These are phyloP conservation scores for Blumeriella jaapii DNA, from an alignment of 2,329 filamentous ascomycete genomes.

Conservation along the genomic window DNA sequence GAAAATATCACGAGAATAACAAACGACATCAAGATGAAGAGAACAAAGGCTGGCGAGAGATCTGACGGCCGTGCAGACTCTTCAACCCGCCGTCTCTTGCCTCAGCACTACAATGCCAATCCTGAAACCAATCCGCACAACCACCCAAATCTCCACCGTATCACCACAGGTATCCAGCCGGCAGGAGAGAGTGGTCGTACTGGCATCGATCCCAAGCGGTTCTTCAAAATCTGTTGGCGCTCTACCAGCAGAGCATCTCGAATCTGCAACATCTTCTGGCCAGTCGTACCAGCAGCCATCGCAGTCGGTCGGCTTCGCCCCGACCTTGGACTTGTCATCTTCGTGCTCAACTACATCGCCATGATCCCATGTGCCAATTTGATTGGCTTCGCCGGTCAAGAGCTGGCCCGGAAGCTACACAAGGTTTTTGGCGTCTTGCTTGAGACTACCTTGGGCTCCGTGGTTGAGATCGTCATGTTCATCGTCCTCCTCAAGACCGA, in stretches of 20 bases:
- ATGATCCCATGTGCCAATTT: slow-evolving; percentile 70
- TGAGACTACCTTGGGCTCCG: slow-evolving; percentile 55
- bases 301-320: slow-evolving; percentile 45
- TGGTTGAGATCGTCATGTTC: slow-evolving; percentile 76
- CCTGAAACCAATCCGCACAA: too few relatives aligned
- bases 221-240: slow-evolving; percentile 50
- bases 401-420: slow-evolving; percentile 62
- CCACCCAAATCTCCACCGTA: too few relatives aligned
- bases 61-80: too few relatives aligned
- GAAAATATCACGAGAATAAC: too few relatives aligned
- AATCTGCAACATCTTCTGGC: slow-evolving; percentile 62
- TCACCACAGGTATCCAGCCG: slow-evolving; percentile 30
- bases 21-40: too few relatives aligned
- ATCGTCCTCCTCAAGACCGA: slow-evolving; percentile 53
- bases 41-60: too few relatives aligned
- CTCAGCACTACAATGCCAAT: too few relatives aligned
- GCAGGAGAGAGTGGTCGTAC: slow-evolving; percentile 58
- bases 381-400: slow-evolving; percentile 62
- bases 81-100: too few relatives aligned
- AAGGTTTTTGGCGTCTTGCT: slow-evolving; percentile 56
- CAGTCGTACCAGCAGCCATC: slow-evolving; percentile 60
- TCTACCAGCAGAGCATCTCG: slow-evolving; percentile 54
- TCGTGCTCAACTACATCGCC: slow-evolving; percentile 61
- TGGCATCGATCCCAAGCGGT: slow-evolving; percentile 52
- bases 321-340: slow-evolving; percentile 50